Base-by-base conservation (phyloP, 2,329 filamentous ascomycete species). In the Pyrenophora teres region DNA sequence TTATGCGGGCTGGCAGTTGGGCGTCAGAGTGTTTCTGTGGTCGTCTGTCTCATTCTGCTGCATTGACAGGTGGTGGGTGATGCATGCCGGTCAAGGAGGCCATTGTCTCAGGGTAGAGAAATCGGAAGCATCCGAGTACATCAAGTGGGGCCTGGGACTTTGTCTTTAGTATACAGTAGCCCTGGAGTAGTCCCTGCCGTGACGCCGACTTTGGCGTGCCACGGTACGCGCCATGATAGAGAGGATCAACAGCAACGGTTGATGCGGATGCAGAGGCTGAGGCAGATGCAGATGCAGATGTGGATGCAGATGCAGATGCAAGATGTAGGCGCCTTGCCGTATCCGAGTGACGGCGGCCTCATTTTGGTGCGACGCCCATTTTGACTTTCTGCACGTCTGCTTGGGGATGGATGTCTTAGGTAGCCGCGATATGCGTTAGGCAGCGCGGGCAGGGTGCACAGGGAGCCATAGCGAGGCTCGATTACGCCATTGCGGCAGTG, bases 1-100 rank as follows among this genome's bases (percentile, higher is more conserved):
- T 36, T 56, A 44, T 60, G 57, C 60, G 65, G 63, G 60, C 54
- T 51, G 42, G 35, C 41, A 31, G 57, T 70, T 69, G 68, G 68
- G 68, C 68, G 61, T 60, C 67, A 64, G 67, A 19, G 43, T 54
- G 51, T 46, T 48, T 45, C 40, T 52, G 30, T 39, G 48, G 38
- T 41, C 37, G 58, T 52, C 36, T 42, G 40, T 36, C 45, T 33
- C 35, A 50, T 50, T 50, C 40, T 52, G 44, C 51, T 60, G 58
- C 41, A 53, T 56, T 48, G 37, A 40, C 37, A 30, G 56, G 57
- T 53, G 47, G 52, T 57, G 54, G 47, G 52, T 57, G 54, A 59
- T 47, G 55, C 45, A 36, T 60, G 61, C 62, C 62, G 62, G 65
- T 66, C 59, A 67, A 60, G 39, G 41, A 53, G 49, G 59, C 58